Percentiles rank a stretch among this genome's conserved stretches.
Conservation (phyloP, 2,329 filamentous ascomycete genomes). For the Reticulascus tulasneorum region DNA sequence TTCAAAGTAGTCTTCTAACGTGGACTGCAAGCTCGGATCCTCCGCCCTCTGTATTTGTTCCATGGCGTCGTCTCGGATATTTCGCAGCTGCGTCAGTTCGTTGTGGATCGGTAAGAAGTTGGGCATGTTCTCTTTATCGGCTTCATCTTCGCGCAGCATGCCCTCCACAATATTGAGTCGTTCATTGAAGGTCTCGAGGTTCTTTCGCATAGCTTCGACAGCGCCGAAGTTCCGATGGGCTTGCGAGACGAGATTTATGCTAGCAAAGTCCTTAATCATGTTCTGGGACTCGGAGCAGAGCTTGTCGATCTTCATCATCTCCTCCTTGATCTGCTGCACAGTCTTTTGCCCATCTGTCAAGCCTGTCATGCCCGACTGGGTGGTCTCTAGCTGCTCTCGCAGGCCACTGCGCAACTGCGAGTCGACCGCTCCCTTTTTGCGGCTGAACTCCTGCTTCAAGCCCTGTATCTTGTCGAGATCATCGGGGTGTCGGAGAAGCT, state of each 20-base stretch:
- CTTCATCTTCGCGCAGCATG: slow-evolving; percentile 78
- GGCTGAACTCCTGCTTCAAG: slow-evolving; percentile 86
- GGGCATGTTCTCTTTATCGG: slow-evolving; percentile 83
- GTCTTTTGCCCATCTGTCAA: slow-evolving; percentile 88
- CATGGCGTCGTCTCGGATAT: slow-evolving; percentile 94
- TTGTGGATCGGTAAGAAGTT: slow-evolving; percentile 88
- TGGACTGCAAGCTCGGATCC: slow-evolving; percentile 71
- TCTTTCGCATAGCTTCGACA: slow-evolving; percentile 87
- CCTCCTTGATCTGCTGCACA: slow-evolving; percentile 90
- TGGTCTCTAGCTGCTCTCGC: slow-evolving; percentile 89
- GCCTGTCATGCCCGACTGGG: slow-evolving; percentile 86
- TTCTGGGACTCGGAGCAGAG: slow-evolving; percentile 95
- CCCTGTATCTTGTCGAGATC: slow-evolving; percentile 93
- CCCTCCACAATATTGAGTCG: slow-evolving; percentile 71
- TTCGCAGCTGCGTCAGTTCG: slow-evolving; percentile 83
- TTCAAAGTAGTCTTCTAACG: slow-evolving; percentile 85
- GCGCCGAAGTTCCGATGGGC: slow-evolving; percentile 95
- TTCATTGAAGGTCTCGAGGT: slow-evolving; percentile 82
- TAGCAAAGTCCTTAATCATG: slow-evolving; percentile 94
- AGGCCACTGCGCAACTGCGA: slow-evolving; percentile 83
- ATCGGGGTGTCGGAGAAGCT: slow-evolving; percentile 91
- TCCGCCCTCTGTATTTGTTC: slow-evolving; percentile 83
- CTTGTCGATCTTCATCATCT: slow-evolving; percentile 98
- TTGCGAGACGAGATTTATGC: slow-evolving; percentile 87
- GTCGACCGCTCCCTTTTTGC: slow-evolving; percentile 91